Conservation (phyloP, 306 rosid species). For the Trifolium repens region DNA sequence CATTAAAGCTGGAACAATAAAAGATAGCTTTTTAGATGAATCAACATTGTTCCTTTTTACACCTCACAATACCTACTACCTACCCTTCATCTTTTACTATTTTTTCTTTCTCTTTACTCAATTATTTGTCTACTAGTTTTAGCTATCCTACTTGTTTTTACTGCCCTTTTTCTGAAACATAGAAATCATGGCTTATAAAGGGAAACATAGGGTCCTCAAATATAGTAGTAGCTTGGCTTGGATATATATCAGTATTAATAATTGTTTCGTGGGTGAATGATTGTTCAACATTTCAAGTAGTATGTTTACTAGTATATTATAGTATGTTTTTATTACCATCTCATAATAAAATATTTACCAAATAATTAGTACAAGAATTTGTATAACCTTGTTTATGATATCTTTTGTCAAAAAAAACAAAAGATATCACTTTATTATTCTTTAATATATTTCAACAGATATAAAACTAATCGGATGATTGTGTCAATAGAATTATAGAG, state of each 20-base stretch:
- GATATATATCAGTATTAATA: background rate
- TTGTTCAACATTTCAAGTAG: background rate
- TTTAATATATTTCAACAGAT: background rate
- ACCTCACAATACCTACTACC: conserved; percentile 3
- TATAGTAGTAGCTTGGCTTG: background rate
- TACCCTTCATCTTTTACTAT: background rate
- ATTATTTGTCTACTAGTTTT: conserved; percentile 49
- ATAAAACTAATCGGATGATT: background rate
- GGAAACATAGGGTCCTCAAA: conserved; percentile 22
- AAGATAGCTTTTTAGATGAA: conserved; percentile 31
- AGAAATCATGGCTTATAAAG: conserved; percentile 21
- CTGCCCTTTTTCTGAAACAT: conserved; percentile 35
- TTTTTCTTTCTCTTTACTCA: conserved; percentile 37
- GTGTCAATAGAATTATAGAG: background rate
- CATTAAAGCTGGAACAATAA: conserved; percentile 41
- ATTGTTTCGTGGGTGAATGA: background rate
- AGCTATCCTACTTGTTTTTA: conserved; percentile 37
- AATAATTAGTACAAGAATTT: background rate
- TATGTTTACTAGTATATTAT: background rate
- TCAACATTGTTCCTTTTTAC: conserved; percentile 28
- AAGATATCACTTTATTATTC: no score
- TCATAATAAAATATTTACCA: background rate
- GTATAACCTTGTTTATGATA: background rate
- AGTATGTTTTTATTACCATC: background rate
- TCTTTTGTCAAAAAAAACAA: no score